Base-by-base conservation (phyloP, 2,329 filamentous ascomycete species). In the Coleophoma cylindrospora region DNA sequence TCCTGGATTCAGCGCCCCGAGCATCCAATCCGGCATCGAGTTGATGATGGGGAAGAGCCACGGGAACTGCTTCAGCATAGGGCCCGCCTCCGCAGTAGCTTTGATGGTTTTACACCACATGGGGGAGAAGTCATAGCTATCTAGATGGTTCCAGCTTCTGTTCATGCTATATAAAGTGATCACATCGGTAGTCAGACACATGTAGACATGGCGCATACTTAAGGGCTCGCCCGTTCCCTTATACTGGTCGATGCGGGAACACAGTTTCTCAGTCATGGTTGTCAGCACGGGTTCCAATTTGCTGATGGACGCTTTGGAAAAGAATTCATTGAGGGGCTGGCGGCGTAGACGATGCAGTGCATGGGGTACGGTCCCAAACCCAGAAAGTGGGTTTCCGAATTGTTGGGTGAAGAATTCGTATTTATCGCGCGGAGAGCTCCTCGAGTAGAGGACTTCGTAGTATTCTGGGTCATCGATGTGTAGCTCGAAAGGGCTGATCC, bases 101-200 rank as follows among this genome's bases (percentile, higher is more conserved):
- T 57, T 51, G 15, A 57, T 52, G 0, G 56, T 56, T 22, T 57
- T 44, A 27, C 50, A 47, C 53, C 56, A 60, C 27, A 49, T 34
- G 6, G 55, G 55, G 7, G 50, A 52, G 41, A 61, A 61, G 34
- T 61, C 54, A 13, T 49, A 47, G 34, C 43, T 50, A 21, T 61
- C 57, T 9, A 62, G 50, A 45, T 53, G 48, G 41, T 60, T 53
- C 52, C 55, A 54, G 36, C 45, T 54, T 10, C 52, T 40, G 34
- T 56, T 65, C 15, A 66, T 58, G 17, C 56, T 56, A 54, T 64
- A 66, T 32, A 60, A 50, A 15, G 59, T 64, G 34, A 66, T 59
- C 8, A 63, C 54, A 53, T 68, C 65, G 12, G 56, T 61, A 12
- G 55, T 51, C 13, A 54, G 49, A 45, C 51, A 59, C 38, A 50